Evolutionary conservation across 2,329 filamentous ascomycete species (phyloP), one percentile per base, ranked within the genome.

Genomic region (Trichophyton schoenleinii): DNA sequence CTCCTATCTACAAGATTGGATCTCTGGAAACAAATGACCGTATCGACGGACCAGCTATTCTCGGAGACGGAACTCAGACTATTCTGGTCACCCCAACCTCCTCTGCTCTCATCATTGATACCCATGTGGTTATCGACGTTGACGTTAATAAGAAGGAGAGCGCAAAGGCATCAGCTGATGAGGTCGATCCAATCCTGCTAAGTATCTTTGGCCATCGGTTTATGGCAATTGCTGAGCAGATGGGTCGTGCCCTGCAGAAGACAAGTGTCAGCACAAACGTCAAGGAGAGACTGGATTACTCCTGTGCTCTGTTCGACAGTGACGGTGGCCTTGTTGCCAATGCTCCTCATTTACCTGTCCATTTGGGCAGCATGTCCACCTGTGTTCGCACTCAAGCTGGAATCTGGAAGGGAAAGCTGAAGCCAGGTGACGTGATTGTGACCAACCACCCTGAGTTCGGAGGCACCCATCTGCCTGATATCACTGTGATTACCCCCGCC

Each of bases 381-480:
- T 90, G 87, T 65, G 87, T 91, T 1, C 80, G 82, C 63, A 87
- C 86, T 38, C 87, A 91, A 73, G 85, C 87, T 0, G 82, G 85
- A 66, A 89, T 91, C 61, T 94, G 88, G 88, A 81, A 85, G 67
- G 87, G 87, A 4, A 89, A 87, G 66, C 76, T 94, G 59, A 87
- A 88, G 68, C 85, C 82, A 61, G 89, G 89, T 36, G 89, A 94
- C 70, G 89, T 94, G 0, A 81, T 94, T 48, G 87, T 92, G 4
- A 88, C 87, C 0, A 94, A 94, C 67, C 89, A 94, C 69, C 89
- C 89, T 0, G 89, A 89, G 70, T 91, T 86, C 68, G 89, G 89
- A 38, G 89, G 89, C 46, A 95, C 89, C 0, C 89, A 94, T 76
- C 75, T 94, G 28, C 89, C 88, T 0, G 88, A 94, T 69, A 89